Evolutionary conservation across 1,284 basidiomycete genomes (phyloP).

Genomic region (Nidula niveotomentosa): DNA sequence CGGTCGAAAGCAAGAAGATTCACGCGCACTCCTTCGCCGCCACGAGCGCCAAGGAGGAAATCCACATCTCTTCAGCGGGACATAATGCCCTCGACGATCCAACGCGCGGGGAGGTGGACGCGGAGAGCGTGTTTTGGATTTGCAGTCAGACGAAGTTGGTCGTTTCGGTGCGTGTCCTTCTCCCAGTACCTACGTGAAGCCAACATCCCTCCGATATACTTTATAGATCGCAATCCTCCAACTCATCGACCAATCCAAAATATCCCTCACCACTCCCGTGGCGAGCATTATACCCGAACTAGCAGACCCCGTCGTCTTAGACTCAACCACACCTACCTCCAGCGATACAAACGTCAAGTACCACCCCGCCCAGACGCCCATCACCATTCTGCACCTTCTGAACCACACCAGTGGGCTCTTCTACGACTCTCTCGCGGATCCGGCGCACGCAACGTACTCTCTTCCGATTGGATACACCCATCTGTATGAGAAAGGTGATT

Average conservation of each 20-base stretch:
- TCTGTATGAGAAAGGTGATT: constrained; percentile 12
- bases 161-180: constrained; percentile 14
- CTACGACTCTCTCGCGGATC: constrained; percentile 8
- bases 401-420: constrained; percentile 28
- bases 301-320: constrained; percentile 21
- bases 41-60: constrained; percentile 23
- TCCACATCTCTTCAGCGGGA: constrained; percentile 24
- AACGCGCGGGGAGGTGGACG: constrained; percentile 18
- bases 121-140: constrained; percentile 26
- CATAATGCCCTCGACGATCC: constrained; percentile 19
- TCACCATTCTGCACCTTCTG: constrained; percentile 24
- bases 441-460: neutral
- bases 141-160: constrained; percentile 18
- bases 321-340: neutral
- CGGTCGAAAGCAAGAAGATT: constrained; percentile 4
- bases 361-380: constrained; percentile 14
- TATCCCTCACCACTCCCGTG: constrained; percentile 21
- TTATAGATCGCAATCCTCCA: constrained; percentile 26
- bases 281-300: constrained; percentile 25
- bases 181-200: neutral
- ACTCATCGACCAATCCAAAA: constrained; percentile 26
- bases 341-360: constrained; percentile 5
- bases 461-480: constrained; percentile 8
- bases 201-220: neutral
- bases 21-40: constrained; percentile 26